A percentile compares a stretch with the other conserved stretches of the same genome.
Evolutionary conservation across 306 rosid species (phyloP).

Genomic region (Cucurbita moschata): DNA sequence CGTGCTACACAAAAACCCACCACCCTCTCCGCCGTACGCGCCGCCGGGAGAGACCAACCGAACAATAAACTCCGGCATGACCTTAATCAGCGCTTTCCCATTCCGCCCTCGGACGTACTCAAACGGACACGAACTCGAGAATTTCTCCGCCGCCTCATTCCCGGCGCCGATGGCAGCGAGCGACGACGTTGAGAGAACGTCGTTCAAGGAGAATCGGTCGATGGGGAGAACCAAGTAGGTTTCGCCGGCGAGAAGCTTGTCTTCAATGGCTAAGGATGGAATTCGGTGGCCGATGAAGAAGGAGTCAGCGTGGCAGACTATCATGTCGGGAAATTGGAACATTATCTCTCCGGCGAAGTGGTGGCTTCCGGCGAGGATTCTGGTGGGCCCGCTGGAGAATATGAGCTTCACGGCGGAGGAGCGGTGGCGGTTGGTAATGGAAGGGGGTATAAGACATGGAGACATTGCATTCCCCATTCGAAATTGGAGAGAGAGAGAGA

Average conservation of each 20-base stretch:
- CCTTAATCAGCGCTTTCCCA: conserved; percentile 61
- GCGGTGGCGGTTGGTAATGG: neutral
- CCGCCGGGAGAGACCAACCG: conserved; percentile 18
- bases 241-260: conserved; percentile 45
- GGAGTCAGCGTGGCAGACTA: conserved; percentile 69
- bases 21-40: neutral
- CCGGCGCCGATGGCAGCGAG: conserved; percentile 21
- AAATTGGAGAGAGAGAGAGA: neutral
- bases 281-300: conserved; percentile 74
- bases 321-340: conserved; percentile 70
- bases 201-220: conserved; percentile 26
- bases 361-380: conserved; percentile 26
- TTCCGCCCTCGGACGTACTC: conserved; percentile 41
- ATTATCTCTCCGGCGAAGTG: conserved; percentile 77
- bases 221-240: conserved; percentile 88
- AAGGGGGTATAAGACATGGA: conserved; percentile 22
- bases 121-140: conserved; percentile 55
- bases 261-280: conserved; percentile 53
- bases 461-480: conserved; percentile 46
- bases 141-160: conserved; percentile 22
- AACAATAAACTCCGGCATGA: conserved; percentile 58
- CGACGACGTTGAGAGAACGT: conserved; percentile 39
- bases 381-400: conserved; percentile 40
- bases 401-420: conserved; percentile 26
- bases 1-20: conserved; percentile 48